phyloP scores from a whole-genome alignment of 1,284 basidiomycete species.

The Rhodotorula sp. region DNA sequence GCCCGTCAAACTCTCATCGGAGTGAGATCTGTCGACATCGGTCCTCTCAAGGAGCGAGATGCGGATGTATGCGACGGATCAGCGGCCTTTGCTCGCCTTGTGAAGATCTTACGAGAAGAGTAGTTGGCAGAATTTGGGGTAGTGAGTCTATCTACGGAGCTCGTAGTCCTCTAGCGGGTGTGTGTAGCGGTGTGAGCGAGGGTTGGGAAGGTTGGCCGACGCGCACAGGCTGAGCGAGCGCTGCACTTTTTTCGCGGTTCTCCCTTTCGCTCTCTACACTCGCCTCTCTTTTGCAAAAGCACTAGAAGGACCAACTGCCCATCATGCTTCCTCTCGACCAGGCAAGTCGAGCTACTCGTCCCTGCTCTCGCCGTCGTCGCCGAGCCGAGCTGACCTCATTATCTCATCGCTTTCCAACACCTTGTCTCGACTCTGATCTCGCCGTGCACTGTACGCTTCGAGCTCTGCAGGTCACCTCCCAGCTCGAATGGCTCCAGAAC shows the following conservation, averaged over 20 bases:
- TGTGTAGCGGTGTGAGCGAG: neutral
- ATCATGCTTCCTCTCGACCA: slow-evolving; percentile 10
- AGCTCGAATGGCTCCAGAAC: slow-evolving; percentile 85
- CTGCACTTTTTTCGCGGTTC: neutral
- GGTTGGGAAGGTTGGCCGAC: neutral
- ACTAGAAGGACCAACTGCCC: neutral
- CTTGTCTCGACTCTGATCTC: neutral
- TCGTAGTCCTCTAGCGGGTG: neutral
- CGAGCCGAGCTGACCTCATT: neutral
- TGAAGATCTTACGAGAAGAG: too few relatives aligned
- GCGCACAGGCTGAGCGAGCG: too few relatives aligned
- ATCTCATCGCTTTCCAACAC: neutral
- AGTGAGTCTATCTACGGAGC: neutral
- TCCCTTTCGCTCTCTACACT: neutral
- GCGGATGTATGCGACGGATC: neutral
- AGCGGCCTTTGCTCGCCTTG: neutral
- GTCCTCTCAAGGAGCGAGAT: neutral
- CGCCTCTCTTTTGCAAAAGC: neutral
- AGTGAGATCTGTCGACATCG: neutral
- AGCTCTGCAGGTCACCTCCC: slow-evolving; percentile 47
- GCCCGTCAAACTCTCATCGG: neutral
- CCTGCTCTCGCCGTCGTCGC: too few relatives aligned
- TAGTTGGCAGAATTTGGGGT: neutral
- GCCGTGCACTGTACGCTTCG: neutral
- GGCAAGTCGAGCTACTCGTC: neutral